Evolutionary conservation across 139 green algal species (phyloP).

Genomic region (Chlorella sp.): DNA sequence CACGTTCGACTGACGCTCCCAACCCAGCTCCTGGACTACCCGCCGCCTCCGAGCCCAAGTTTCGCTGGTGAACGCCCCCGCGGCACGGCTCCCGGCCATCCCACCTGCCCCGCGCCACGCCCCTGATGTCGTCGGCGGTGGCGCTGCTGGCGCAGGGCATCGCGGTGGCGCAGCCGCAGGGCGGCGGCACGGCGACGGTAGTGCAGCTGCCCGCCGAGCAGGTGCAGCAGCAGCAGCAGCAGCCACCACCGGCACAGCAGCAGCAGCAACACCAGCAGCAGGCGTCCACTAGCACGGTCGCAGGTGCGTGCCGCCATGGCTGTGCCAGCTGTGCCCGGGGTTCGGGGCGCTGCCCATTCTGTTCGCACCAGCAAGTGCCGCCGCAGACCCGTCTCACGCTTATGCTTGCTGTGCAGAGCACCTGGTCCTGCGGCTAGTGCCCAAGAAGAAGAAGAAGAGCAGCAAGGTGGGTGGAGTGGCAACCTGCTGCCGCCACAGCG

Average conservation of each 20-base stretch:
- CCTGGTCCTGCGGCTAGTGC: conserved; percentile 35
- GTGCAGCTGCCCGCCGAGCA: not conserved
- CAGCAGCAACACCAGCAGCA: conserved; percentile 19
- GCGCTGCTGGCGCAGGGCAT: conserved; percentile 17
- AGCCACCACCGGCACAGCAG: not conserved
- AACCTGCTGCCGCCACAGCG: not conserved
- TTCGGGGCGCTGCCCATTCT: too few species aligned
- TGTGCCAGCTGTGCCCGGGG: not conserved
- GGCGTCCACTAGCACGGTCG: not conserved
- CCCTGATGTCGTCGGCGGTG: conserved; percentile 13
- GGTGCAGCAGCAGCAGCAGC: conserved; percentile 1
- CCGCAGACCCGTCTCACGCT: too few species aligned
- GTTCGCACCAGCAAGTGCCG: too few species aligned
- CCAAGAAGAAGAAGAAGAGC: conserved; percentile 42
- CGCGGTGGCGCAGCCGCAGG: conserved; percentile 2
- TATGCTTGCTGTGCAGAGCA: conserved; percentile 24
- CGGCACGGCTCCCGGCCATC: too few species aligned
- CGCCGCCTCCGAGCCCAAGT: too few species aligned
- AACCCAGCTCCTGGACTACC: too few species aligned
- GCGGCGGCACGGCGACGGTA: conserved; percentile 2
- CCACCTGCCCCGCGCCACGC: too few species aligned
- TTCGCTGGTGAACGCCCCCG: too few species aligned
- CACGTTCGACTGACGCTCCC: too few species aligned
- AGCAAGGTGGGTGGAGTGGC: conserved; percentile 13
- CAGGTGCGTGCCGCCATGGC: not conserved